These are phyloP conservation scores for Carex sylvatica DNA, from an alignment of 202 grass and related monocot species.

Conservation along the genomic window DNA sequence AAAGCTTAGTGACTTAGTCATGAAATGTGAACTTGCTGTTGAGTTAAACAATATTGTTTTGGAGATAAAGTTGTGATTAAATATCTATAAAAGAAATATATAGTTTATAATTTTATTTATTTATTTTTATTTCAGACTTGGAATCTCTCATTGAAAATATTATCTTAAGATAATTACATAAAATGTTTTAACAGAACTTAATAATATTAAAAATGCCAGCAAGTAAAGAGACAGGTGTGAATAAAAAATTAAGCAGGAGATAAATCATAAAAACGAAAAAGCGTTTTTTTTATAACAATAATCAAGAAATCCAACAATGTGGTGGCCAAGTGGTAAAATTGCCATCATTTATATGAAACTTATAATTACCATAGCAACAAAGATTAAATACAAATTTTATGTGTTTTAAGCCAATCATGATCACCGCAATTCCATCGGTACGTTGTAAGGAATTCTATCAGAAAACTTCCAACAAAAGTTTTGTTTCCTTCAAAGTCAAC, in stretches of 20 bases:
- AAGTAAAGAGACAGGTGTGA: neutral
- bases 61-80: too few relatives aligned
- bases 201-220: neutral
- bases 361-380: neutral
- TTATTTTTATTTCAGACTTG: too few relatives aligned
- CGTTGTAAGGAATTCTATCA: neutral
- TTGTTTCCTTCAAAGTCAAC: too few relatives aligned
- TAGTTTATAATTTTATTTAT: too few relatives aligned
- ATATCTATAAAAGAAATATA: too few relatives aligned
- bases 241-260: neutral
- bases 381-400: neutral
- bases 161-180: neutral
- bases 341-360: neutral
- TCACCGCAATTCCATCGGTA: neutral
- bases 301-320: neutral
- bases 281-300: neutral
- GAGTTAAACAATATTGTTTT: too few relatives aligned
- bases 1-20: too few relatives aligned
- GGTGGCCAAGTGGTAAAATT: neutral
- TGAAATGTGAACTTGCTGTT: too few relatives aligned
- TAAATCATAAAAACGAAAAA: neutral
- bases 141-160: too few relatives aligned
- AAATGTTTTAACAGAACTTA: neutral
- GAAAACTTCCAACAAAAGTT: neutral
- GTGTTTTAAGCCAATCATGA: neutral